Evolutionary conservation across 1,139 yeast species (phyloP).

Genomic region (Saccharomyces pastorianus): DNA sequence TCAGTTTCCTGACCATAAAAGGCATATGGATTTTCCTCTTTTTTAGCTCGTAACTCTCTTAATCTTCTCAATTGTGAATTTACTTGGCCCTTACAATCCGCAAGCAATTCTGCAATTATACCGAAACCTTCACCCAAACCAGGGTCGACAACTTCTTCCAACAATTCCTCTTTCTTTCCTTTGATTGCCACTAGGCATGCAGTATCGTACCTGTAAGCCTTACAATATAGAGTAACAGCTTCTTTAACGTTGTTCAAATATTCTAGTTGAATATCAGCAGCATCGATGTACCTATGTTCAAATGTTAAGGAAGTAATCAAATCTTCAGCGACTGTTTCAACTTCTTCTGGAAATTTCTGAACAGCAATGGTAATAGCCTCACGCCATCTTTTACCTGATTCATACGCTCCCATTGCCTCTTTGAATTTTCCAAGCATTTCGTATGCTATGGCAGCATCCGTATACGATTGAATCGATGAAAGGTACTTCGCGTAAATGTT

Average conservation of each 20-base stretch:
- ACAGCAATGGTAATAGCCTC: constrained; percentile 66
- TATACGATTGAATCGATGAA: constrained; percentile 45
- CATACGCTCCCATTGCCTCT: constrained; percentile 63
- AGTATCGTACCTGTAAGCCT: constrained; percentile 63
- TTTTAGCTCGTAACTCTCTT: constrained; percentile 80
- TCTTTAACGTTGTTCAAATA: constrained; percentile 54
- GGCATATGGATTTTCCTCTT: constrained; percentile 73
- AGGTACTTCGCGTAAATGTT: constrained; percentile 55
- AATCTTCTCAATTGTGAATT: constrained; percentile 75
- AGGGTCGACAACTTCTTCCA: constrained; percentile 57
- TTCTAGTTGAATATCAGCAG: constrained; percentile 68
- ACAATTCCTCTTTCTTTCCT: constrained; percentile 38
- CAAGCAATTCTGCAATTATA: constrained; percentile 72
- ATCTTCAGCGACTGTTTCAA: constrained; percentile 44
- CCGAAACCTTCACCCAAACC: constrained; percentile 85
- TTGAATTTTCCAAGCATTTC: constrained; percentile 55
- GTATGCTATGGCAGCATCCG: constrained; percentile 69
- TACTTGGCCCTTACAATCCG: constrained; percentile 85
- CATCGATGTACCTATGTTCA: constrained; percentile 68
- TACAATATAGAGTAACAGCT: constrained; percentile 63
- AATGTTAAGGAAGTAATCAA: constrained; percentile 55
- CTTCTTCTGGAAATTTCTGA: constrained; percentile 33
- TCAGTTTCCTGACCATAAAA: constrained; percentile 72
- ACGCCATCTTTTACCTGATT: constrained; percentile 69
- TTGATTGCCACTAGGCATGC: constrained; percentile 61